Conservation (phyloP, 108 stramenopile genomes). For the Ochromonas danica region DNA sequence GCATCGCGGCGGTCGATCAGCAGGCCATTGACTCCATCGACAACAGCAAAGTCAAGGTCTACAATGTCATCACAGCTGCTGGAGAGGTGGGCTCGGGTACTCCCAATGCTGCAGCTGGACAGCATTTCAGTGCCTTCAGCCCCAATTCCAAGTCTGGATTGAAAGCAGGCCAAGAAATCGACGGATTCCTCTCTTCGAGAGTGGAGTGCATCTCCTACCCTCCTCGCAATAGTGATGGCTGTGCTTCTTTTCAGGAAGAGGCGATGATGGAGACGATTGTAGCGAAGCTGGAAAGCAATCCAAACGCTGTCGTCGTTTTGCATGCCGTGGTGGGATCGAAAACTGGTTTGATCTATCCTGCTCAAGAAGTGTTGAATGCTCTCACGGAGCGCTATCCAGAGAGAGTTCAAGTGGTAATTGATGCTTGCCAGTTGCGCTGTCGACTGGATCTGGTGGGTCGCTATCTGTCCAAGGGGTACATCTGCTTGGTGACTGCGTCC, state of each 20-base stretch:
- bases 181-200: neutral
- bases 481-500: neutral
- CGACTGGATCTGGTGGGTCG: neutral
- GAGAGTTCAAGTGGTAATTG: neutral
- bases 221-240: neutral
- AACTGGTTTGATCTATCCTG: slow-evolving; percentile 20
- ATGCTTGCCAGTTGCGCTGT: slow-evolving; percentile 30
- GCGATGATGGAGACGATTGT: neutral
- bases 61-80: neutral
- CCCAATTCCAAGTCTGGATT: too few species aligned
- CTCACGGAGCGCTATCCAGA: neutral
- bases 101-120: slow-evolving; percentile 8
- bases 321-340: neutral
- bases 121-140: neutral
- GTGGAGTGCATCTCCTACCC: neutral
- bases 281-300: neutral
- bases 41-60: neutral
- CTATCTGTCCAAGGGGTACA: neutral
- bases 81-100: slow-evolving; percentile 13
- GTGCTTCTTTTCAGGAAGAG: neutral
- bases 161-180: neutral
- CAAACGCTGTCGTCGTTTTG: neutral
- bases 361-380: neutral
- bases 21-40: neutral
- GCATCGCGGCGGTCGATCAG: neutral